Base-by-base conservation (phyloP, 2,329 filamentous ascomycete species). In the Pleoardoris graminearum region DNA sequence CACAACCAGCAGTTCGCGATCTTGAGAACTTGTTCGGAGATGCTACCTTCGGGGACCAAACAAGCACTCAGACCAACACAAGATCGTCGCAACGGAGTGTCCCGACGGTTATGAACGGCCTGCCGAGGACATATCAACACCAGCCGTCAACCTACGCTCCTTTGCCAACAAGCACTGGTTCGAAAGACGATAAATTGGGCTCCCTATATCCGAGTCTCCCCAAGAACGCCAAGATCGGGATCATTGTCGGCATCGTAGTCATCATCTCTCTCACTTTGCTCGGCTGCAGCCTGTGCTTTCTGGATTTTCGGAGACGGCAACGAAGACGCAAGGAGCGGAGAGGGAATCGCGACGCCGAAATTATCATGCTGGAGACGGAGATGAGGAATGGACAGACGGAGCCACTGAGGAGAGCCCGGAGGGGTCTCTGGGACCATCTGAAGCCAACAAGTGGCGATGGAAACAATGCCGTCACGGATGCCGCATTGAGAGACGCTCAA, bases 211-310 rank as follows among this genome's bases (percentile, higher is more conserved):
- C 35, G 14, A 23, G 39, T n/a, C 45, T 54, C 23, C 27, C 27
- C 17, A 54, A 53, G 23, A 51, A 52, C 5, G 51, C 48, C 5
- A 57, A 55, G 21, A 60, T 60, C 30, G 60, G 60, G 23, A 51
- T 63, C 32, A 53, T 52, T 21, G 36, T 56, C 5, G 50, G 59
- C 23, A 54, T 58, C 17, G 44, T 48, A 4, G 54, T 60, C 17
- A 39, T 56, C 14, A 54, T 47, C 11, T 39, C 58, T 8, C 55
- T 63, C 10, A 14, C 49, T 3, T 16, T 59, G 16, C 32, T 63
- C 16, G 57, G 51, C 2, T 42, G 57, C n/a, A 47, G 38, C 0
- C 42, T 63, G 30, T 55, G 50, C 10, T 25, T 55, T 10, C 23
- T 59, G 11, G 53, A 57, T 42, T 55, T 33, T 27, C 33, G 54